Conservation (phyloP, 2,329 filamentous ascomycete species). For the Nemania abortiva region DNA sequence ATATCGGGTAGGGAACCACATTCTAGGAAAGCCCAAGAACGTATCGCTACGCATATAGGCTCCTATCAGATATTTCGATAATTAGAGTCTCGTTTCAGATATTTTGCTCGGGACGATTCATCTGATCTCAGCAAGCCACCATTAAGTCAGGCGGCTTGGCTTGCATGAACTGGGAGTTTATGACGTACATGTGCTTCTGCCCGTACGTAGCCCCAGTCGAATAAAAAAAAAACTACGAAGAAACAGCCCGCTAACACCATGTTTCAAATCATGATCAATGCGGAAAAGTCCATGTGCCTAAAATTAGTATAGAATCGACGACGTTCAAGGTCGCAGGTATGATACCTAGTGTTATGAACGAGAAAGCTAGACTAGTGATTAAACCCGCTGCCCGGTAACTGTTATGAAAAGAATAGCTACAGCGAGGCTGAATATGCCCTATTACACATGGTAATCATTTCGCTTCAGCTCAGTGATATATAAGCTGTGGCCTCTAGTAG, state of each 20-base stretch:
- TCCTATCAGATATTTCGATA: neutral
- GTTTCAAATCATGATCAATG: neutral
- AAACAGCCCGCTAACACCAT: neutral
- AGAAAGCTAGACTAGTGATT: neutral
- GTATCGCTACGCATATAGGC: neutral
- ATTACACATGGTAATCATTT: neutral
- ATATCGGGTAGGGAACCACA: neutral
- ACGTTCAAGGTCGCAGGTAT: neutral
- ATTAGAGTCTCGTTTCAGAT: neutral
- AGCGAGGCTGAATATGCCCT: neutral
- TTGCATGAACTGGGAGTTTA: neutral
- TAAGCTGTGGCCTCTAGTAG: neutral
- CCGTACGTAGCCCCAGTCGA: neutral
- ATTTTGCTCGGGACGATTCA: neutral
- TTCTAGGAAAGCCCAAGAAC: neutral
- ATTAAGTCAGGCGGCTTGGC: neutral
- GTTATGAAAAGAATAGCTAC: neutral
- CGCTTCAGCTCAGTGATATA: too few relatives aligned
- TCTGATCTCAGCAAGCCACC: neutral
- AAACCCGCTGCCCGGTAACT: neutral
- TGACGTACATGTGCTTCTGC: neutral
- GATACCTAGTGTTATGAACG: too few relatives aligned
- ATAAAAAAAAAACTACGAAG: neutral
- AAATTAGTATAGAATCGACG: neutral
- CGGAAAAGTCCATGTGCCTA: neutral